Conservation (phyloP, 2,329 filamentous ascomycete species). For the Hymenoscyphus fructigenus region DNA sequence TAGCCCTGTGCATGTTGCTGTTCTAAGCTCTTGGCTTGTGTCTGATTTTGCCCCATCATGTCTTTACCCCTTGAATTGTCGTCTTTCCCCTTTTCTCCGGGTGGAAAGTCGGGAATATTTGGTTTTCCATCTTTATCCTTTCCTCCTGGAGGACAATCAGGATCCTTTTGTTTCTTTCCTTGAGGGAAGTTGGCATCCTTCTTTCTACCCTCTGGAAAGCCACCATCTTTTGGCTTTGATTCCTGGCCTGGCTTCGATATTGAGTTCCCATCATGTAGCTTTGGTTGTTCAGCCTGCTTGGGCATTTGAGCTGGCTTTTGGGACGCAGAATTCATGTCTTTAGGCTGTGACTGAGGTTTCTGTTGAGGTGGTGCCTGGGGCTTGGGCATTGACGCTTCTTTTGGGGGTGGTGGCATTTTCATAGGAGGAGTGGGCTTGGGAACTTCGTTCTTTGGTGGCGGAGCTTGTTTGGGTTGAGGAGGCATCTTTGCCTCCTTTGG, state of each 20-base stretch:
- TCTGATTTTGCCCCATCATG: neutral
- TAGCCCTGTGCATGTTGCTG: neutral
- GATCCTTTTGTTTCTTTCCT: neutral
- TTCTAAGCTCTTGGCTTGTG: too few relatives aligned
- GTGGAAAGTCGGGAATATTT: neutral
- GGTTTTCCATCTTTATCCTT: neutral
- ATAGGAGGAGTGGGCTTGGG: neutral
- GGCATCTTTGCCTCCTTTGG: neutral
- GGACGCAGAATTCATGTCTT: neutral
- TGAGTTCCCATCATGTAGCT: neutral
- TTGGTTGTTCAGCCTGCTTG: neutral
- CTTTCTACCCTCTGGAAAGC: neutral
- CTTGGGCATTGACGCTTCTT: neutral
- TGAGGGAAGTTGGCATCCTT: neutral
- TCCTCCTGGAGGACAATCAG: neutral
- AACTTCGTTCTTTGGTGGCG: neutral
- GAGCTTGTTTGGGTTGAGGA: neutral
- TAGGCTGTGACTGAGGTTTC: neutral
- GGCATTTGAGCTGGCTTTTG: neutral
- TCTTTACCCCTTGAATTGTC: neutral
- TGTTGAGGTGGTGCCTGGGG: neutral
- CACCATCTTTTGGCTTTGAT: neutral
- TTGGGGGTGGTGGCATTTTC: neutral
- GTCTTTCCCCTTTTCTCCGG: neutral
- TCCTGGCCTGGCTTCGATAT: neutral